A percentile compares a stretch with the other conserved stretches of the same genome.
These are phyloP conservation scores for Cinchona pubescens DNA, from an alignment of 257 asterid genomes.

Conservation along the genomic window DNA sequence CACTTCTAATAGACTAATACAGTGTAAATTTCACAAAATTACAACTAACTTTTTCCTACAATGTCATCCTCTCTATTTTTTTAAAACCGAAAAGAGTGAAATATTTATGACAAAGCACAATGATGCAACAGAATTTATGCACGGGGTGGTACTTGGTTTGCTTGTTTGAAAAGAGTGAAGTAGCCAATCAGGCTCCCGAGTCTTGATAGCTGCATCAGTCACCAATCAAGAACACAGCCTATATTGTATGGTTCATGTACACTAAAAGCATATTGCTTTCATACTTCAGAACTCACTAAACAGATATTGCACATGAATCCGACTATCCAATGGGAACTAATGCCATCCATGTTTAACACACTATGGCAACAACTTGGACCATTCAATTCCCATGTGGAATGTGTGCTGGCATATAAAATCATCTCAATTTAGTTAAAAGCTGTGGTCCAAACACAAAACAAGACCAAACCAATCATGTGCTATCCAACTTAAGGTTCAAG, in stretches of 20 bases:
- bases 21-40: too few relatives aligned
- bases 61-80: too few relatives aligned
- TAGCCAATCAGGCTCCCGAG: not conserved
- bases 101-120: too few relatives aligned
- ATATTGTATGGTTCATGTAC: too few relatives aligned
- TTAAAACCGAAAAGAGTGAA: too few relatives aligned
- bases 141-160: too few relatives aligned
- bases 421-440: slow-evolving; percentile 6
- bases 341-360: not conserved
- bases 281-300: not conserved
- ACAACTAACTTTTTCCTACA: too few relatives aligned
- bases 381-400: slow-evolving; percentile 21
- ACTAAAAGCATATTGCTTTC: not conserved
- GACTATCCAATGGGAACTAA: slow-evolving; percentile 3
- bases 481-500: slow-evolving; percentile 5
- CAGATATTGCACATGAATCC: not conserved
- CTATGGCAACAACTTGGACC: slow-evolving; percentile 9
- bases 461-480: slow-evolving; percentile 9
- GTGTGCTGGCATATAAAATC: slow-evolving; percentile 11
- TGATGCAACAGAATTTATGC: too few relatives aligned
- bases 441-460: not conserved
- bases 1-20: too few relatives aligned
- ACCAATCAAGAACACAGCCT: not conserved
- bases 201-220: not conserved
- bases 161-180: too few relatives aligned